Evolutionary conservation across 2,329 filamentous ascomycete species (phyloP), one percentile per base, ranked within the genome.

Genomic region (Exophiala spinifera): DNA sequence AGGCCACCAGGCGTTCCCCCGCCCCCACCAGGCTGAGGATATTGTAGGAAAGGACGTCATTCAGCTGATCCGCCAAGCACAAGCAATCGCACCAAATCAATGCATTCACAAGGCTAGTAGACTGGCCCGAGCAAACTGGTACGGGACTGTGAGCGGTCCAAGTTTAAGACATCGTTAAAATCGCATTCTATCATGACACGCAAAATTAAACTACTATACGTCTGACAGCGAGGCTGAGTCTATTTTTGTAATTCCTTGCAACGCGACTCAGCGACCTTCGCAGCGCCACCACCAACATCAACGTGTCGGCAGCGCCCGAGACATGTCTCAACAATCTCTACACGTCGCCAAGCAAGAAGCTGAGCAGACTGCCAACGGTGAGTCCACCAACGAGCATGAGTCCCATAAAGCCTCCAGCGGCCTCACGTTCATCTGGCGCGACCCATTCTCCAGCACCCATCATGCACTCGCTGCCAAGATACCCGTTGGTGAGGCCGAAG

Each of bases 341-440:
- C 19, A 64, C 55, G 51, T 61, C 60, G 23, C 85, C 80, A 59
- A 83, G 83, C 8, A 84, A 78, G 71, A 97, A 99, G 69, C 91
- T 97, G 68, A 95, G 70, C 64, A 97, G 71, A 72, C 92, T 97
- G n/a, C 94, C 94, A 20, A 79, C 78, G 1, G 90, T 83, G 71
- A 97, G 73, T 0, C 94, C 94, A 4, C 82, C 83, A 15, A 96
- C 89, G n/a, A 97, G 81, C 69, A 87, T 90, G 60, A 96, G 71
- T 3, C 88, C 87, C 94, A 99, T 97, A 69, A 97, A 97, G 1
- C 88, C 90, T 44, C 92, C 94, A 0, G 91, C 86, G 4, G 90
- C 91, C 74, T 96, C 91, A 31, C 88, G 79, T 75, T 99, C 92
- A 8, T 86, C 84, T 1, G 86, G 82, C 3, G 86, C 85, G 1